These are phyloP conservation scores for Smallanthus sonchifolius DNA, from an alignment of 129 eudicot species.

Conservation along the genomic window DNA sequence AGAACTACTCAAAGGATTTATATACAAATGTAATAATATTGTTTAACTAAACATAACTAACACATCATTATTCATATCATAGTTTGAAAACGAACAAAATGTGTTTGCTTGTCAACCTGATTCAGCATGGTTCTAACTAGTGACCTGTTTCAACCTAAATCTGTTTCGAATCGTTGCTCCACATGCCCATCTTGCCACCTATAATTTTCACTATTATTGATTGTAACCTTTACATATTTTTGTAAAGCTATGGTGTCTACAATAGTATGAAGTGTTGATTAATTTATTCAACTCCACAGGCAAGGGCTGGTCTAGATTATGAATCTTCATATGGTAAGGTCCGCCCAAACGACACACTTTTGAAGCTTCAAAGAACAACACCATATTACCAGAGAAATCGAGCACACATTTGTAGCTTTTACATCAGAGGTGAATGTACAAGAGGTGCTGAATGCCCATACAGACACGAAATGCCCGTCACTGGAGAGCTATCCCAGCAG, in stretches of 20 bases:
- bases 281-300: constrained; percentile 28
- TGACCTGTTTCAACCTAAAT: not conserved
- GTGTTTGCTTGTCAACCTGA: not conserved
- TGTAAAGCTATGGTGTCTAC: not conserved
- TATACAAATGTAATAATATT: not conserved
- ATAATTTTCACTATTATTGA: not conserved
- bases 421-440: constrained; percentile 61
- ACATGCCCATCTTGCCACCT: not conserved
- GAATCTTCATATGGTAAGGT: constrained; percentile 70
- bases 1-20: too few relatives aligned
- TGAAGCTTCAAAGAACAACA: constrained; percentile 69
- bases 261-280: not conserved
- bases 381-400: constrained; percentile 74
- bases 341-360: constrained; percentile 63
- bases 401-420: constrained; percentile 74
- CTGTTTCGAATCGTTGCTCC: not conserved
- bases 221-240: not conserved
- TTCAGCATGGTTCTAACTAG: not conserved
- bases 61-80: not conserved
- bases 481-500: constrained; percentile 59
- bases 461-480: constrained; percentile 70
- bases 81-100: not conserved
- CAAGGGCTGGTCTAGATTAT: constrained; percentile 71
- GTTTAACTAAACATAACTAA: not conserved
- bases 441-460: constrained; percentile 79